Percentiles rank a stretch among this genome's conserved stretches.
phyloP scores from a whole-genome alignment of 2,329 filamentous ascomycete species.

The Exophiala oligosperma region DNA sequence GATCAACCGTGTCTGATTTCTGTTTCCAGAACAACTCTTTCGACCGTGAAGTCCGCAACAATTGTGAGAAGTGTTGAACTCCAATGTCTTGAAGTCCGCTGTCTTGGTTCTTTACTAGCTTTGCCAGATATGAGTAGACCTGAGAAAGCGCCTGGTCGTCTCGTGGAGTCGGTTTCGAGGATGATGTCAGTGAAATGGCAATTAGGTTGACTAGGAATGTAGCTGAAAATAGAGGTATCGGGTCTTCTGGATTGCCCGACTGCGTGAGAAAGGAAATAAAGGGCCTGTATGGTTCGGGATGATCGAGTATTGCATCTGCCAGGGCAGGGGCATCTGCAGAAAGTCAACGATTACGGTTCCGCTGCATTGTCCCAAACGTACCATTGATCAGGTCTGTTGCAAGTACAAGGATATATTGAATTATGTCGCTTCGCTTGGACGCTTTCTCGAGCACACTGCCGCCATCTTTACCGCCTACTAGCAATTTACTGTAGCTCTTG shows the following conservation, averaged over 20 bases:
- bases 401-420: slow-evolving; percentile 92
- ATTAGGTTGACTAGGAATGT: slow-evolving; percentile 82
- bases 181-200: slow-evolving; percentile 60
- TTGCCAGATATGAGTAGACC: slow-evolving; percentile 82
- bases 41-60: slow-evolving; percentile 73
- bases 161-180: slow-evolving; percentile 59
- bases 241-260: slow-evolving; percentile 78
- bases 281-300: slow-evolving; percentile 69
- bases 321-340: slow-evolving; percentile 73
- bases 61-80: slow-evolving; percentile 83
- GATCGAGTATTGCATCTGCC: slow-evolving; percentile 71
- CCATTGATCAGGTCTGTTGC: slow-evolving; percentile 84
- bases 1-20: slow-evolving; percentile 77
- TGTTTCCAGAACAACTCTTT: slow-evolving; percentile 89
- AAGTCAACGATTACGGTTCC: slow-evolving; percentile 5
- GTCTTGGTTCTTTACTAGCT: slow-evolving; percentile 80
- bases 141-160: slow-evolving; percentile 76
- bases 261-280: slow-evolving; percentile 83
- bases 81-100: slow-evolving; percentile 93
- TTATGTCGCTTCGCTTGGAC: slow-evolving; percentile 80
- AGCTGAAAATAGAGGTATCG: slow-evolving; percentile 85
- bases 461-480: slow-evolving; percentile 67
- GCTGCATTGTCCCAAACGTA: slow-evolving; percentile 38
- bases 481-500: slow-evolving; percentile 74
- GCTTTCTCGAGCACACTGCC: slow-evolving; percentile 82